Base-by-base conservation (phyloP, 2,329 filamentous ascomycete species). In the Chalaropsis ovoidea region DNA sequence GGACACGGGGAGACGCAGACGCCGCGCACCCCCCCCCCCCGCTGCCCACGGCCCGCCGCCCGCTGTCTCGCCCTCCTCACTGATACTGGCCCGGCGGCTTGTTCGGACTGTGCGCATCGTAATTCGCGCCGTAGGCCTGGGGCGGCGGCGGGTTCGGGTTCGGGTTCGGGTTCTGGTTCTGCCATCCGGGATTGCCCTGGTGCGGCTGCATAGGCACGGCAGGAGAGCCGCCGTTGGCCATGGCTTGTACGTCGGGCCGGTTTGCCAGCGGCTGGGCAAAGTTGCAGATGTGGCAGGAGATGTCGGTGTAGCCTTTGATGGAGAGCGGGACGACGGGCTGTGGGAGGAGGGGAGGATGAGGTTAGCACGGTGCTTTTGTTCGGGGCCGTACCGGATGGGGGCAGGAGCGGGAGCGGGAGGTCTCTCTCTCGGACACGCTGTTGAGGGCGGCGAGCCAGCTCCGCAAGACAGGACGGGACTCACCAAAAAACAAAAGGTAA, bases 401-500 rank as follows among this genome's bases (percentile, higher is more conserved):
- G 86, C 67, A 3, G 13, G 61, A 17, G 31, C 31, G 31, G 6
- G n/a, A n/a, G n/a, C n/a, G n/a, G n/a, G n/a, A n/a, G n/a, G n/a
- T n/a, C n/a, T n/a, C n/a, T n/a, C n/a, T n/a, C n/a, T n/a, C n/a
- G n/a, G n/a, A n/a, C n/a, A n/a, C n/a, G n/a, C n/a, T n/a, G n/a
- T n/a, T n/a, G n/a, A n/a, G n/a, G n/a, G n/a, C n/a, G 6, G 31
- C 31, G 31, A 31, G 31, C 3, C 31, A 31, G 31, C 31, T 31
- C 6, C 31, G n/a, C n/a, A 3, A 31, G 31, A 15, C n/a, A 56
- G 8, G 8, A 10, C 35, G 60, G 24, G 10, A 77, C 81, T 71
- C 75, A 86, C 83, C 64, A 90, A 75, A 75, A 88, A 90, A 79
- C 88, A 91, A 72, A 91, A 85, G 4, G 88, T 91, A 72, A 91